Conservation (phyloP, 202 grass and related monocot species). For the Digitaria exilis region DNA sequence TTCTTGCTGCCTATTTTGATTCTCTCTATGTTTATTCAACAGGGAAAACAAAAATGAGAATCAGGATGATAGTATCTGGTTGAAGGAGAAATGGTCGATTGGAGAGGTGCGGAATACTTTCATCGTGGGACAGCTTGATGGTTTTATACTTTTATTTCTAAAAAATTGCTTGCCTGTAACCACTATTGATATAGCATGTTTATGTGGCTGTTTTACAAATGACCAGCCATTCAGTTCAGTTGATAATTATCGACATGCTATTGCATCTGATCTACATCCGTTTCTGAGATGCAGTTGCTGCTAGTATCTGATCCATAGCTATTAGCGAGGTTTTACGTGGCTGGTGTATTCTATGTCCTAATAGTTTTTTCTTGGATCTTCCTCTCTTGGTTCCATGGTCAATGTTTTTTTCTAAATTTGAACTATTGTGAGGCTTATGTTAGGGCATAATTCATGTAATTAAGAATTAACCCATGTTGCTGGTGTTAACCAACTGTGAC, state of each 20-base stretch:
- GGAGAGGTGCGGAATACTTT: constrained; percentile 70
- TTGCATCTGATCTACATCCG: background rate
- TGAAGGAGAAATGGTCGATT: constrained; percentile 92
- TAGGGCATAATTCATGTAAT: background rate
- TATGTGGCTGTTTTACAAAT: background rate
- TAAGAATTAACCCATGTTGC: background rate
- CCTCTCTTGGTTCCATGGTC: background rate
- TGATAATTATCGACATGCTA: background rate
- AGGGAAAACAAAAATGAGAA: constrained; percentile 61
- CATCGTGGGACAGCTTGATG: background rate
- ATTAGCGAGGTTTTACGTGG: background rate
- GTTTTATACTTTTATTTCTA: background rate
- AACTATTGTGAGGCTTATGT: background rate
- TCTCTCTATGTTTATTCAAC: background rate
- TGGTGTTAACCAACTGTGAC: background rate
- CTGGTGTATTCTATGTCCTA: background rate
- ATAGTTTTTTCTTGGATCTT: background rate
- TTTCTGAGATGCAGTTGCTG: background rate
- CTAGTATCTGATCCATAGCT: background rate
- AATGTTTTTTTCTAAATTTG: background rate
- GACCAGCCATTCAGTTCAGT: background rate
- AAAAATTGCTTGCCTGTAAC: background rate
- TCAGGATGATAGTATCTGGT: constrained; percentile 84
- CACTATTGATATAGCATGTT: background rate
- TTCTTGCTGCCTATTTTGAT: constrained; percentile 15